phyloP scores from a whole-genome alignment of 2,329 filamentous ascomycete genomes.

The Chaetomiaceae sp. region DNA sequence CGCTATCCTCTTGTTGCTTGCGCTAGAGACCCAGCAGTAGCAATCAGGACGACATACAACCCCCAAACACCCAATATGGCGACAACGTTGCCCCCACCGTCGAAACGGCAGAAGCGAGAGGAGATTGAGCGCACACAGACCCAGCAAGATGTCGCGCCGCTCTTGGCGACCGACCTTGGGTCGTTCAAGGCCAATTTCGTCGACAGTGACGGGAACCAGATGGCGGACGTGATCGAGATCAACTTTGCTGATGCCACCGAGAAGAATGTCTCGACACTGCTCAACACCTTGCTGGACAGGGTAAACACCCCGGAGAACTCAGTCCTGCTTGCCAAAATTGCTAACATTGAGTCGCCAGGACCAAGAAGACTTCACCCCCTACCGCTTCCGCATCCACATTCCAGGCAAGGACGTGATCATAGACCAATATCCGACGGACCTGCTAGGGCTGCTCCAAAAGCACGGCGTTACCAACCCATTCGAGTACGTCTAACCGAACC shows the following conservation, averaged over 20 bases:
- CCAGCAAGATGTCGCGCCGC: conserved; percentile 69
- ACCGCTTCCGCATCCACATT: conserved; percentile 58
- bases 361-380: conserved; percentile 56
- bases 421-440: conserved; percentile 53
- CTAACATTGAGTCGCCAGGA: conserved; percentile 35
- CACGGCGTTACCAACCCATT: conserved; percentile 57
- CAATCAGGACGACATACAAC: background rate
- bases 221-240: conserved; percentile 67
- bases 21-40: background rate
- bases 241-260: conserved; percentile 80
- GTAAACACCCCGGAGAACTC: conserved; percentile 40
- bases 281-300: conserved; percentile 79
- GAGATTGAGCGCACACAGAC: conserved; percentile 64
- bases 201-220: conserved; percentile 70
- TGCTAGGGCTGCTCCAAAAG: conserved; percentile 49
- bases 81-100: conserved; percentile 34
- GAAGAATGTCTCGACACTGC: conserved; percentile 80
- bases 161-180: conserved; percentile 65
- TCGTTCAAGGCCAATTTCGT: conserved; percentile 83
- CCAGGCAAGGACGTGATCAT: conserved; percentile 50
- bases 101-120: conserved; percentile 77
- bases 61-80: conserved; percentile 27
- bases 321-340: background rate
- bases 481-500: conserved; percentile 40
- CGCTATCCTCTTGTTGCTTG: background rate